Conservation (phyloP, 495 filamentous ascomycete species). For the Amniculicola lignicola region DNA sequence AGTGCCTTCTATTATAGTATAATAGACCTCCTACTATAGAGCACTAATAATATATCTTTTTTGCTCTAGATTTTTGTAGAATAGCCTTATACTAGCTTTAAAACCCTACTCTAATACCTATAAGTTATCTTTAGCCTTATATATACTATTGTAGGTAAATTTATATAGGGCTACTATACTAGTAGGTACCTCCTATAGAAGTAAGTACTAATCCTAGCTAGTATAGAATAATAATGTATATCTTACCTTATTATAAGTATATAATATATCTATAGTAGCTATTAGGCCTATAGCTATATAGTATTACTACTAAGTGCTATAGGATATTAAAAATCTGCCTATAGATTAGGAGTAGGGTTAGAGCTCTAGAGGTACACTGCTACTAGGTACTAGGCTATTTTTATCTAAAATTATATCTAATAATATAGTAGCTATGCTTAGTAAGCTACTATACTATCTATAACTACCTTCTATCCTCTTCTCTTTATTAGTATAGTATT, state of each 20-base stretch:
- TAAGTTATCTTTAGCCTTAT: not conserved
- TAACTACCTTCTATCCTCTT: too few relatives aligned
- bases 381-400: too few relatives aligned
- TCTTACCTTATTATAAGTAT: not conserved
- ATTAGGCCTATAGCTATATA: conserved; percentile 1
- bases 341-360: conserved; percentile 10
- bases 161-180: conserved; percentile 1
- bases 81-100: conserved; percentile 12
- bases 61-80: conserved; percentile 4
- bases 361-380: too few relatives aligned
- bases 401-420: too few relatives aligned
- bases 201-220: conserved; percentile 10
- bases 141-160: too few relatives aligned
- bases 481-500: too few relatives aligned
- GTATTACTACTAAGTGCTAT: not conserved
- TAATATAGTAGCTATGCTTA: too few relatives aligned
- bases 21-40: conserved; percentile 17
- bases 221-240: not conserved
- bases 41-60: conserved; percentile 9
- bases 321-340: conserved; percentile 6
- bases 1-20: conserved; percentile 8
- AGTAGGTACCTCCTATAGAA: conserved; percentile 3
- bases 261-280: conserved; percentile 7
- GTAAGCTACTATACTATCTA: too few relatives aligned
- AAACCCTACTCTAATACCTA: conserved; percentile 3